These are phyloP conservation scores for Phyllosticta citribraziliensis DNA, from an alignment of 2,329 filamentous ascomycete species.

Conservation along the genomic window DNA sequence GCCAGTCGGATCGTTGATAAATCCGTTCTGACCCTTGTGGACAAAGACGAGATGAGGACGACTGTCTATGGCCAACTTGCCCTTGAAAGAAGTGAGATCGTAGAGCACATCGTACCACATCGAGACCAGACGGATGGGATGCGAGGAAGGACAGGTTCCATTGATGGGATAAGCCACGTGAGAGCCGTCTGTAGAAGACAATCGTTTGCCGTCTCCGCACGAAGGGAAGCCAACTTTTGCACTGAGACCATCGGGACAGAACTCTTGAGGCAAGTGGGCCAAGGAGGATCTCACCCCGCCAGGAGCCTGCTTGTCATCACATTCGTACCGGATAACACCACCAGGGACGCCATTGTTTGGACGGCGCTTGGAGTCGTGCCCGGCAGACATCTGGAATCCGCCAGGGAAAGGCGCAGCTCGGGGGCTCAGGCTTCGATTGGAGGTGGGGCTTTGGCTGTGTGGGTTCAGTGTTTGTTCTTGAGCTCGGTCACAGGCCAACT, in stretches of 20 bases:
- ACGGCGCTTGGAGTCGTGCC: not conserved
- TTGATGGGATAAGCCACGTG: slow-evolving; percentile 26
- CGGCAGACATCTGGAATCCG: not conserved
- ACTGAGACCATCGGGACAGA: not conserved
- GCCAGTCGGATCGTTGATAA: not conserved
- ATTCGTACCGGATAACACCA: not conserved
- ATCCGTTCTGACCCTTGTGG: not conserved
- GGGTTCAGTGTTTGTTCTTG: not conserved
- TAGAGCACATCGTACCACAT: slow-evolving; percentile 47
- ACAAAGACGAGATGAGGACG: not conserved
- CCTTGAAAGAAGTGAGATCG: slow-evolving; percentile 15
- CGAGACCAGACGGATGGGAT: slow-evolving; percentile 44
- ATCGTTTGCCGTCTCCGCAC: not conserved
- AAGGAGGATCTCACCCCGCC: not conserved
- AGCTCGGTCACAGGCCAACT: not conserved
- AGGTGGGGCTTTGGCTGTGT: not conserved
- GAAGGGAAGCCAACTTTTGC: not conserved
- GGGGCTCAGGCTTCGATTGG: not conserved
- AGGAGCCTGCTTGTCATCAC: not conserved
- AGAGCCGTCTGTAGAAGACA: not conserved
- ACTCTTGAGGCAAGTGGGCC: not conserved
- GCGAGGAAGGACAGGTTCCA: slow-evolving; percentile 42
- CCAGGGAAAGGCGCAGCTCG: not conserved
- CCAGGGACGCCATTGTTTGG: not conserved
- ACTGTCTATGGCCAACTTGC: not conserved